Base-by-base conservation (phyloP, 768 basidiomycete genomes). In the Dioszegia aurantiaca region DNA sequence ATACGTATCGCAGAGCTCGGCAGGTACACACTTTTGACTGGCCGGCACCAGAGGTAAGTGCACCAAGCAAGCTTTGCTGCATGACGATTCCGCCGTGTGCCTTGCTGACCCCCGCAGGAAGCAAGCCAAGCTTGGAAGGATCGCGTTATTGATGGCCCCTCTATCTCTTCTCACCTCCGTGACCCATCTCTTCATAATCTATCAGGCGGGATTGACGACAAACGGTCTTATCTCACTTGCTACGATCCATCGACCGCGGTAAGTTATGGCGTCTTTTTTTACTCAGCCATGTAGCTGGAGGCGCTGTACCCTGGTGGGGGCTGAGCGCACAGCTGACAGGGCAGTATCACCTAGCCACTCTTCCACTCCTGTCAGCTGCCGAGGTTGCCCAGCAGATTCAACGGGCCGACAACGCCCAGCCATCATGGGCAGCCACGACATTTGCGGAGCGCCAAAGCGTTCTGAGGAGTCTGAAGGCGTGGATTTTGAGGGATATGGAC, bases 401-500 rank as follows among this genome's bases (percentile, higher is more conserved):
- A 8, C 78, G 70, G 26, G 90, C 92, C 0, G 78, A 80, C 14
- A 64, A 73, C 0, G 90, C 91, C 1, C 90, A 91, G 73, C 78
- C 80, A 49, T 63, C 65, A n/a, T 95, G 91, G 91, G 81, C 81
- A 19, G 68, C 82, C 8, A 89, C 86, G 17, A 84, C 85, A 0
- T 97, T 92, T 72, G 80, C 82, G 0, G 84, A 93, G 65, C 81
- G 95, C 40, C 81, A 87, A 72, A 83, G 87, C 61, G 88, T 99
- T 40, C 79, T 98, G 70, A 80, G 89, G 48, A 93, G 89, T 68
- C 73, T 99, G 60, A 80, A 91, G 70, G 88, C 88, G 63, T 99
- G 94, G 94, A 80, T 94, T 4, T 85, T 97, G 31, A 86, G 88
- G 62, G 92, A 98, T 69, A 88, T 92, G 78, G 87, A 91, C 53